Evolutionary conservation across 2,329 filamentous ascomycete species (phyloP).

Genomic region (Hypocreales sp.): DNA sequence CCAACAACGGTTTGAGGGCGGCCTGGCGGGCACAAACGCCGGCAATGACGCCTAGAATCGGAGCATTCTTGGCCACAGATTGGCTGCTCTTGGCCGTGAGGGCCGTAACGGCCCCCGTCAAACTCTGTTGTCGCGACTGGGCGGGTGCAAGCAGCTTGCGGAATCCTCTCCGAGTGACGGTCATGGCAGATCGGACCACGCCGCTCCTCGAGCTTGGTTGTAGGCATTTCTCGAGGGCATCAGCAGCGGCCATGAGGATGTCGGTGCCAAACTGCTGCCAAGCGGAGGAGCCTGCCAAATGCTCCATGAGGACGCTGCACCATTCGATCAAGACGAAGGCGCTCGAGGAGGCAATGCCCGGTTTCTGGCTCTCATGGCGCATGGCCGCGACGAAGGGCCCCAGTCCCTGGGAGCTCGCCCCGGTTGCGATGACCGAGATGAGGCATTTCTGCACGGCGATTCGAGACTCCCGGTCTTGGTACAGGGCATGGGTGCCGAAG

Average conservation of each 20-base stretch:
- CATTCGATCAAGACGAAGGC: constrained; percentile 86
- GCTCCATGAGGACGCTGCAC: constrained; percentile 66
- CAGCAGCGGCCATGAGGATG: constrained; percentile 53
- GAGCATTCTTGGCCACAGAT: constrained; percentile 52
- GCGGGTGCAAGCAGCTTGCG: constrained; percentile 52
- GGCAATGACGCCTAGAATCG: constrained; percentile 71
- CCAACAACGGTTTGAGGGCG: constrained; percentile 44
- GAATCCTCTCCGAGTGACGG: constrained; percentile 65
- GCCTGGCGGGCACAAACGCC: constrained; percentile 68
- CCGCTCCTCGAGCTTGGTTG: constrained; percentile 46
- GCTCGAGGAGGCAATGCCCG: constrained; percentile 60
- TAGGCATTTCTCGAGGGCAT: constrained; percentile 64
- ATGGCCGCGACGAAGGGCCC: constrained; percentile 51
- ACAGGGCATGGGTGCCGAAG: constrained; percentile 77
- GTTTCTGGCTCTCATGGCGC: constrained; percentile 59
- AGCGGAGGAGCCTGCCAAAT: constrained; percentile 42
- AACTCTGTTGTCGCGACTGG: constrained; percentile 38
- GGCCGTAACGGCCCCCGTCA: constrained; percentile 46
- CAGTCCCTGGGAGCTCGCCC: constrained; percentile 38
- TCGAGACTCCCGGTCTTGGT: constrained; percentile 72
- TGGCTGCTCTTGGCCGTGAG: constrained; percentile 54
- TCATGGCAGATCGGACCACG: constrained; percentile 57
- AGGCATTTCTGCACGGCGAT: constrained; percentile 73
- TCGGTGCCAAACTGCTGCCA: constrained; percentile 53
- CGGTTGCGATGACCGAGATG: constrained; percentile 44